Base-by-base conservation (phyloP, 2,329 filamentous ascomycete genomes). In the Fusarium nanum region DNA sequence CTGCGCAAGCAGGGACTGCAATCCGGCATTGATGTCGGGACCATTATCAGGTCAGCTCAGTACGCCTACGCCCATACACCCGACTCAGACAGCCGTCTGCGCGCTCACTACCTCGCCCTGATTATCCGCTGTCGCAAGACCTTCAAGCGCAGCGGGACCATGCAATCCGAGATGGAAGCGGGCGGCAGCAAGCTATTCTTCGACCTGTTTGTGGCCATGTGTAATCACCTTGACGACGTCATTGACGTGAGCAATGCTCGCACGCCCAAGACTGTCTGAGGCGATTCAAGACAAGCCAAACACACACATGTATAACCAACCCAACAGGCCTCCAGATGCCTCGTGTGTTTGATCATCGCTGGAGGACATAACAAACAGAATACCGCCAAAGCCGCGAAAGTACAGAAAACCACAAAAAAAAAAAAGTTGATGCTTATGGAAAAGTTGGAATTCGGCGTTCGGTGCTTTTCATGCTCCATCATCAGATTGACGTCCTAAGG, bases 141-240 rank as follows among this genome's bases (percentile, higher is more conserved):
- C 78, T 98, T 98, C 83, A 98, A 97, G 91, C 91, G 92, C 83
- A 97, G 94, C 85, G 94, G 94, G 83, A 98, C 94, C 82, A 97
- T 98, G 94, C 94, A 98, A 88, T 91, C 92, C 85, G 94, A 98
- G 86, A 98, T 98, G 94, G 93, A 97, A 86, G 90, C 90, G 82
- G 94, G 94, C 81, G 94, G 84, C 78, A 87, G 89, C 83, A 94
- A 94, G 87, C 87, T 98, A 84, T 98, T 96, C 88, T 98, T 98
- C 85, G 94, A 98, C 87, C 86, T 98, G 82, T 98, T 98, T 82
- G 94, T 98, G 80, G 94, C 94, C 77, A 93, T 98, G 91, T 97
- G 93, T 87, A 98, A 97, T 84, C 94, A 97, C 85, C 92, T 98
- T 78, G 94, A 98, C 88, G 94, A 98, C 83, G 90, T 98, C 83